Percentiles rank a stretch among this genome's conserved stretches.
These are phyloP conservation scores for Yamadazyma taylorii DNA, from an alignment of 1,139 yeast species.

Conservation along the genomic window DNA sequence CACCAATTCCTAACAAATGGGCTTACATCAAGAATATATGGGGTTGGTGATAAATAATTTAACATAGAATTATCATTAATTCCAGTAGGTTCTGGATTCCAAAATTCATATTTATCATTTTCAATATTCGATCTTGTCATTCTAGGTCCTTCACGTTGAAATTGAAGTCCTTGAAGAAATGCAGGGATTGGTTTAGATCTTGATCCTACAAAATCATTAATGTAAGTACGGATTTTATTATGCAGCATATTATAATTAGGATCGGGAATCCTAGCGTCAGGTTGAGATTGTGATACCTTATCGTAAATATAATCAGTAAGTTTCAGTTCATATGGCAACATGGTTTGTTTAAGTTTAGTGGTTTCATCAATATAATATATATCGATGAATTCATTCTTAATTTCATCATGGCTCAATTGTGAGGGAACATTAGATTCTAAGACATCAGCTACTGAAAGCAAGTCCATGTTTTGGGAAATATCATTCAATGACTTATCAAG, in stretches of 20 bases:
- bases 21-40: conserved; percentile 30
- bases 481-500: conserved; percentile 3
- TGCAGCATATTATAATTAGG: conserved; percentile 6
- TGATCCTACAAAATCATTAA: conserved; percentile 25
- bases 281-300: not conserved
- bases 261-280: not conserved
- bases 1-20: conserved; percentile 39
- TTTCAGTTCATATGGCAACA: conserved; percentile 35
- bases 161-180: conserved; percentile 16
- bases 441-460: conserved; percentile 41
- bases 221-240: conserved; percentile 18
- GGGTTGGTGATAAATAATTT: conserved; percentile 18
- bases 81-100: conserved; percentile 23
- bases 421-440: conserved; percentile 35
- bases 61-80: conserved; percentile 27
- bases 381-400: conserved; percentile 39
- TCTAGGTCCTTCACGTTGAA: conserved; percentile 13
- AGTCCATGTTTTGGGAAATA: conserved; percentile 24
- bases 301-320: conserved; percentile 12
- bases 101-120: conserved; percentile 8
- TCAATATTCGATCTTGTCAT: conserved; percentile 17
- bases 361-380: conserved; percentile 29
- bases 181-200: conserved; percentile 26
- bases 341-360: conserved; percentile 19
- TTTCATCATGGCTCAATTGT: conserved; percentile 32